Percentiles rank a stretch among this genome's conserved stretches.
Conservation (phyloP, 192 early-diverging fungal genomes). For the Entomortierella beljakovae region DNA sequence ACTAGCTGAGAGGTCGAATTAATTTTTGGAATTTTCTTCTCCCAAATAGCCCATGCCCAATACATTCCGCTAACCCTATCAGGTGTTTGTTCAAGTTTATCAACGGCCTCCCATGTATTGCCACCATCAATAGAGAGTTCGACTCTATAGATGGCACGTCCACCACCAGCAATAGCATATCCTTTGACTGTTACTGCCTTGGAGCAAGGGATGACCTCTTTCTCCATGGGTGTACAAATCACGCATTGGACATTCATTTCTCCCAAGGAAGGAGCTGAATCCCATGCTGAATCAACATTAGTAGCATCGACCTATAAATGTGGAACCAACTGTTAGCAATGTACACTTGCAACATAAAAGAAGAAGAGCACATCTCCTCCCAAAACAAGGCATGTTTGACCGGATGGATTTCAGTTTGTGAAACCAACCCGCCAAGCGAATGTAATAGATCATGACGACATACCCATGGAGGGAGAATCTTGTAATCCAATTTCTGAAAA, state of each 20-base stretch:
- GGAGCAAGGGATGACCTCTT: slow-evolving; percentile 47
- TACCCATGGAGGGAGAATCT: slow-evolving; percentile 41
- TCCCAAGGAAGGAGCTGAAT: slow-evolving; percentile 61
- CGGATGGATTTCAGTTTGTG: slow-evolving; percentile 8
- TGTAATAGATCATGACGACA: background rate
- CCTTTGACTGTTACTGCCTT: slow-evolving; percentile 68
- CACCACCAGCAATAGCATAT: slow-evolving; percentile 85
- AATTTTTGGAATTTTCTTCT: slow-evolving; percentile 63
- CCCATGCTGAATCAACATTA: slow-evolving; percentile 65
- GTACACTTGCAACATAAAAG: background rate
- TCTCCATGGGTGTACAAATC: slow-evolving; percentile 76
- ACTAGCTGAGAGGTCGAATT: slow-evolving; percentile 68
- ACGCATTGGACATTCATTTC: slow-evolving; percentile 88
- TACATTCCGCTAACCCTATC: slow-evolving; percentile 55
- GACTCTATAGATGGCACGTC: slow-evolving; percentile 81
- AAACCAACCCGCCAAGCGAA: background rate
- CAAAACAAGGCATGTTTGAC: too few species aligned
- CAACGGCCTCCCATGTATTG: slow-evolving; percentile 82
- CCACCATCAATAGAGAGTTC: slow-evolving; percentile 90
- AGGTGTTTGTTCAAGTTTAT: slow-evolving; percentile 62
- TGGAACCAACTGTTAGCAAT: background rate
- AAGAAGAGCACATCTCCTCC: slow-evolving; percentile 4
- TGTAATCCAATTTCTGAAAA: slow-evolving; percentile 45
- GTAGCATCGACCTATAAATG: slow-evolving; percentile 30
- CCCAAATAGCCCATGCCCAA: slow-evolving; percentile 93